Base-by-base conservation (phyloP, 257 asterid genomes). In the Solanum phureja region DNA sequence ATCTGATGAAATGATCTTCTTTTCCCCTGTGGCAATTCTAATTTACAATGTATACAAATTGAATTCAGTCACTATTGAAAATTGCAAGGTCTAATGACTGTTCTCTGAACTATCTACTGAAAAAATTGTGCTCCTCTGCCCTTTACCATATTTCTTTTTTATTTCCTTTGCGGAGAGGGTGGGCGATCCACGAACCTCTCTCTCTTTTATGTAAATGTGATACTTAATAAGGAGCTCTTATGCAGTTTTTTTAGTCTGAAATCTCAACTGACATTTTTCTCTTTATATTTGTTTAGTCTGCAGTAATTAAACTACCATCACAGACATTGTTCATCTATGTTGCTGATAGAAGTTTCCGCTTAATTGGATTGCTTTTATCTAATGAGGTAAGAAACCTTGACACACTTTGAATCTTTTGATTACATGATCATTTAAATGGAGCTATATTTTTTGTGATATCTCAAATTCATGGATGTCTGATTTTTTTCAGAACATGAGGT, bases 331-430 rank as follows among this genome's bases (percentile, higher is more conserved):
- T 96, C 87, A 94, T 97, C 72, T 94, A 98, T 21, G 99, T 94
- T 85, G 92, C 98, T 19, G 96, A 96, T 87, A 96, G 91, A 91
- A 96, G 96, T 3, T 90, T 89, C 87, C 97, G 98, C 88, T 89
- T 97, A 91, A 93, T 96, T 40, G 99, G 99, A 90, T 93, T 95
- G 97, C 95, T 96, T 89, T 94, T 97, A 76, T 98, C 99, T 19
- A 2, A 11, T 21, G 98, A 98, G 94, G 99, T 97, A 92, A 89
- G 90, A 87, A 18, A 18, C 69, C 40, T 82, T 18, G 19, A 82
- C 85, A 31, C 19, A 27, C 86, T 46, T 81, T 11, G 42, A n/a
- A 82, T 46, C 68, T 24, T 69, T 52, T 31, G 40, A 49, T 46
- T 44, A 81, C 9, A 44, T 14, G 19, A 81, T 31, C 31, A 2